Evolutionary conservation across 1,284 basidiomycete genomes (phyloP).

Genomic region (Malassezia caprae): DNA sequence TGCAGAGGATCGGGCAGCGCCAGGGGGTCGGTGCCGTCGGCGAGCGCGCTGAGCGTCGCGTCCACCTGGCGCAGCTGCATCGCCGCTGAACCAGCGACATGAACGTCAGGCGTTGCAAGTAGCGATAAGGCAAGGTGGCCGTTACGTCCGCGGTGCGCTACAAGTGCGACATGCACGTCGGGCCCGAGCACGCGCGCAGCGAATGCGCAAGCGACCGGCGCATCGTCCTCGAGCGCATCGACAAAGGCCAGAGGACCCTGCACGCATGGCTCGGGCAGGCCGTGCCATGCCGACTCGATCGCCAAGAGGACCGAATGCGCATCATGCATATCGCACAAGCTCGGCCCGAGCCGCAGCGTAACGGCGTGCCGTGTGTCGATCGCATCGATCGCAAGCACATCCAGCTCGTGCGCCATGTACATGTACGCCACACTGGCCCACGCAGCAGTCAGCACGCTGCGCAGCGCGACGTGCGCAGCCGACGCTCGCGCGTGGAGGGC

Average conservation of each 20-base stretch:
- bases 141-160: background rate
- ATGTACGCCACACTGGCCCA: constrained; percentile 3
- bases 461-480: background rate
- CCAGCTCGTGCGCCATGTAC: constrained; percentile 15
- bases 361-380: background rate
- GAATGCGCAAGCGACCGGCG: background rate
- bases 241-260: background rate
- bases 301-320: background rate
- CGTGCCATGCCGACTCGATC: background rate
- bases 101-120: constrained; percentile 21
- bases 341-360: background rate
- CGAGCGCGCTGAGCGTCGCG: constrained; percentile 22
- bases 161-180: background rate
- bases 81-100: constrained; percentile 24
- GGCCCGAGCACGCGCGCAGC: background rate
- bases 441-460: constrained; percentile 1
- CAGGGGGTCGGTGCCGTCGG: constrained; percentile 4
- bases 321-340: background rate
- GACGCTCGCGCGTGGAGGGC: background rate
- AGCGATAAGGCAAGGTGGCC: background rate
- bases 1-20: background rate
- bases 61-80: constrained; percentile 26
- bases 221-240: background rate
- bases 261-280: background rate
- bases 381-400: background rate